These are phyloP conservation scores for Hericium coralloides DNA, from an alignment of 768 basidiomycete species.

Conservation along the genomic window DNA sequence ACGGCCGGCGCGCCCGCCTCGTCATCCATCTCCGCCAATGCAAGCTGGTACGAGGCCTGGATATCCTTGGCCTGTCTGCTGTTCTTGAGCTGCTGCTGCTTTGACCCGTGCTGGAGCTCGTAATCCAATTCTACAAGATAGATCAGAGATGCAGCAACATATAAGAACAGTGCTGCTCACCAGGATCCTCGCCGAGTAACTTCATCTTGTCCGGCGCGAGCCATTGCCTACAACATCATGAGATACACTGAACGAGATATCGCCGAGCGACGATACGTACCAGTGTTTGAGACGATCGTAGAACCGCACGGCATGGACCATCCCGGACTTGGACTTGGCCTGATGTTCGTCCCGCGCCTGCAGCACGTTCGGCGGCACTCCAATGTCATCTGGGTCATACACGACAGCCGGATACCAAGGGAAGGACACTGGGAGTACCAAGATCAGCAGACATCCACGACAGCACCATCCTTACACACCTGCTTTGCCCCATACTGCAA, in stretches of 20 bases:
- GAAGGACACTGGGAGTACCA: constrained; percentile 42
- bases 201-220: constrained; percentile 47
- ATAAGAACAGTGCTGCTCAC: constrained; percentile 34
- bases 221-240: constrained; percentile 44
- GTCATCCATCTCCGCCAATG: too few relatives aligned
- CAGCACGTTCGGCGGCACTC: constrained; percentile 26
- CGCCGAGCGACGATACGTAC: constrained; percentile 25
- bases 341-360: constrained; percentile 24
- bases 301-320: constrained; percentile 66
- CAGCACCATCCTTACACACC: constrained; percentile 30
- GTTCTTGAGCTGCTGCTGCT: not conserved
- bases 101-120: not conserved
- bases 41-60: not conserved
- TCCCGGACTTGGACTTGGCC: constrained; percentile 29
- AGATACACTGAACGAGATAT: too few relatives aligned
- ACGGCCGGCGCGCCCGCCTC: too few relatives aligned
- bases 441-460: not conserved
- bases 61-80: not conserved
- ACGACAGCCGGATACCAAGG: constrained; percentile 89
- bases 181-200: constrained; percentile 57
- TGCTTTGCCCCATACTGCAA: constrained; percentile 77
- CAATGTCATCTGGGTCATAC: constrained; percentile 48
- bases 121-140: not conserved
- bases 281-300: constrained; percentile 63
- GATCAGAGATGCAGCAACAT: not conserved